These are phyloP conservation scores for Ceratocystis lukuohia DNA, from an alignment of 2,329 filamentous ascomycete genomes.

Conservation along the genomic window DNA sequence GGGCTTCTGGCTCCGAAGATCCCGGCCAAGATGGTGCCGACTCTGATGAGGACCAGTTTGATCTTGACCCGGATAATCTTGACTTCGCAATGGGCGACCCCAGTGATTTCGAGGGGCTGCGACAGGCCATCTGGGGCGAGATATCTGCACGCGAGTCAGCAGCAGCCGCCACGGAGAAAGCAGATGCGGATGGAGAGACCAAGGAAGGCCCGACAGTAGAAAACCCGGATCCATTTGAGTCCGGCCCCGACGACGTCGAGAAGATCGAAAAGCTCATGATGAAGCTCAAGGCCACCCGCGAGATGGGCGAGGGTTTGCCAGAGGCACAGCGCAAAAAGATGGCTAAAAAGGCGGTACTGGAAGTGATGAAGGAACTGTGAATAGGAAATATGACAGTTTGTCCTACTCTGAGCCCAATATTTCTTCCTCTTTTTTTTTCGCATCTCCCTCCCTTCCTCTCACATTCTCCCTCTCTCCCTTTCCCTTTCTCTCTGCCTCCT, in stretches of 20 bases:
- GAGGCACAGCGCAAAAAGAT: conserved; percentile 47
- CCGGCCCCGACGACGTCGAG: conserved; percentile 37
- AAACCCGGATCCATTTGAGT: conserved; percentile 28
- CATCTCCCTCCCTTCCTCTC: too few relatives aligned
- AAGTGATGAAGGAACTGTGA: conserved; percentile 49
- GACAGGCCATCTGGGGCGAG: conserved; percentile 38
- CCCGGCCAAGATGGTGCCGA: conserved; percentile 24
- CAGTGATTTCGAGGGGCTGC: conserved; percentile 40
- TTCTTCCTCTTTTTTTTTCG: too few relatives aligned
- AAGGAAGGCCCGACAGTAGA: conserved; percentile 14
- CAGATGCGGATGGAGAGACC: background rate
- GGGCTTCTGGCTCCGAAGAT: conserved; percentile 31
- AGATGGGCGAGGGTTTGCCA: conserved; percentile 45
- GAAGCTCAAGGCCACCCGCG: conserved; percentile 47
- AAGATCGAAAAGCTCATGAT: conserved; percentile 51
- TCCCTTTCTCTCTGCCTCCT: too few relatives aligned
- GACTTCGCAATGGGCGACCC: conserved; percentile 36
- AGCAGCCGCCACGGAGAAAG: conserved; percentile 18
- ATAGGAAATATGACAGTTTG: background rate
- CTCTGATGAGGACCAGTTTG: conserved; percentile 25
- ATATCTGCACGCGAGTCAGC: conserved; percentile 25
- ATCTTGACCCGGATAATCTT: conserved; percentile 35
- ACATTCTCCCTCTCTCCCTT: too few relatives aligned
- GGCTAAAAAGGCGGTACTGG: conserved; percentile 47
- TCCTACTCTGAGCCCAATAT: background rate